Conservation (phyloP, 2,329 filamentous ascomycete species). For the Phialemoniopsis sp. region DNA sequence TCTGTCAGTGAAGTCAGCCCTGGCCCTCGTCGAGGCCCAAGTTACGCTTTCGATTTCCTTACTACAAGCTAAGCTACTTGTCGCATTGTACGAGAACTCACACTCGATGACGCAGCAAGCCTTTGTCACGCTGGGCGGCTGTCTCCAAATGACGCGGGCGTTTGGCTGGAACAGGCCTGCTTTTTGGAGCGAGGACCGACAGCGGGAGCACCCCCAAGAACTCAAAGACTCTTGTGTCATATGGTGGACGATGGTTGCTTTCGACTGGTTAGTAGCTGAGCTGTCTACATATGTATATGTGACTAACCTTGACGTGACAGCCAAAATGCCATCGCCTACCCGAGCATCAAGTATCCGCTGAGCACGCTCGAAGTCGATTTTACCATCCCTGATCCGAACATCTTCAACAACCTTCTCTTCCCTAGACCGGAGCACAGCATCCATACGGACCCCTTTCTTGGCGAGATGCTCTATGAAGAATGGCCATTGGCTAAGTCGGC, state of each 20-base stretch:
- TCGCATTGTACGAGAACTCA: constrained; percentile 21
- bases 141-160: constrained; percentile 17
- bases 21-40: constrained; percentile 17
- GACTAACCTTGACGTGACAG: constrained; percentile 10
- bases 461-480: constrained; percentile 16
- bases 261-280: constrained; percentile 17
- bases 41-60: constrained; percentile 14
- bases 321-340: constrained; percentile 15
- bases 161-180: constrained; percentile 17
- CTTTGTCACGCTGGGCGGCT: constrained; percentile 19
- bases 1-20: constrained; percentile 17
- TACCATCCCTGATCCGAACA: constrained; percentile 17
- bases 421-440: constrained; percentile 9
- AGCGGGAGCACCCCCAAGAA: constrained; percentile 11
- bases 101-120: constrained; percentile 21
- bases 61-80: constrained; percentile 19
- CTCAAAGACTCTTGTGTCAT: constrained; percentile 20
- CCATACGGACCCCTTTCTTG: constrained; percentile 13
- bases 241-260: constrained; percentile 22
- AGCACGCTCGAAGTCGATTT: constrained; percentile 11
- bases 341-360: constrained; percentile 17
- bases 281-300: not conserved
- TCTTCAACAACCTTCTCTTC: constrained; percentile 14
- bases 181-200: constrained; percentile 17
- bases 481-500: constrained; percentile 21